These are phyloP conservation scores for Flaveria floridana DNA, from an alignment of 140 eudicot genomes.

Conservation along the genomic window DNA sequence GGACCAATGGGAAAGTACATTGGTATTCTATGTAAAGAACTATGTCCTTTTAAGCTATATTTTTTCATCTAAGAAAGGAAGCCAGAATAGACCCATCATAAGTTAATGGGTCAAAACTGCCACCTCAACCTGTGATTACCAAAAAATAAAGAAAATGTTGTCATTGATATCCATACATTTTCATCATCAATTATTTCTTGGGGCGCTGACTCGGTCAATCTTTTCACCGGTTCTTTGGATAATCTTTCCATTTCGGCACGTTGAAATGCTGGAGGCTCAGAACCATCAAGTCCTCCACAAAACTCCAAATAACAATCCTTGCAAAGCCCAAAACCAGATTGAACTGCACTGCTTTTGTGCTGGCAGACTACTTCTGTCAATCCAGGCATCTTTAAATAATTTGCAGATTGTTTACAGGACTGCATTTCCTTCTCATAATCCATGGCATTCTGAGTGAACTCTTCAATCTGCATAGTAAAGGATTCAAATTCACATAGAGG, in stretches of 20 bases:
- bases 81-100: background rate
- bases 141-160: background rate
- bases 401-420: conserved; percentile 31
- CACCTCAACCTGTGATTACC: background rate
- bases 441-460: conserved; percentile 33
- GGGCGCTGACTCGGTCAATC: background rate
- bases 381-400: conserved; percentile 31
- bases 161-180: conserved; percentile 27
- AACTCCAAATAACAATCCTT: conserved; percentile 43
- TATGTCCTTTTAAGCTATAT: background rate
- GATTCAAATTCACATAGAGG: background rate
- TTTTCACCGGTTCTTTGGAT: conserved; percentile 28
- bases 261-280: conserved; percentile 52
- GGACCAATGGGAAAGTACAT: background rate
- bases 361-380: conserved; percentile 36
- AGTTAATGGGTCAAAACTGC: conserved; percentile 4
- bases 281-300: conserved; percentile 44
- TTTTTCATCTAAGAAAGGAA: background rate
- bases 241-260: conserved; percentile 46
- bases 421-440: conserved; percentile 41
- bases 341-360: conserved; percentile 35
- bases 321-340: conserved; percentile 47
- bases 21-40: background rate
- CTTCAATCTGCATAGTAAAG: conserved; percentile 32
- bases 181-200: background rate